Percentiles rank a stretch among this genome's conserved stretches.
These are phyloP conservation scores for Rhizopus arrhizus DNA, from an alignment of 371 early-diverging fungal species.

Conservation along the genomic window DNA sequence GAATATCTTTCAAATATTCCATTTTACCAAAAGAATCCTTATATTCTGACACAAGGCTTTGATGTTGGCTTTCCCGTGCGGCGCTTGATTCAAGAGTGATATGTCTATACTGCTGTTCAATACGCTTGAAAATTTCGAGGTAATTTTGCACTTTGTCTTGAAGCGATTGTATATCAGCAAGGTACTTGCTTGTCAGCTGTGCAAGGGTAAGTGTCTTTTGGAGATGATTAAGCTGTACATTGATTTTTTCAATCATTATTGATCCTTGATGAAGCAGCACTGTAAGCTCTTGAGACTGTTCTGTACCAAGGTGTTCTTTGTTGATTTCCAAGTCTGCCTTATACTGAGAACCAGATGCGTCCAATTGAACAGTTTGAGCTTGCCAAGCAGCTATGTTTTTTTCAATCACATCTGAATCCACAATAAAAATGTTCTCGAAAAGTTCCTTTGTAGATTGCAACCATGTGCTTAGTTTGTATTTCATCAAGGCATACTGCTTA, in stretches of 20 bases:
- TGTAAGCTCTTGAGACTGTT: neutral
- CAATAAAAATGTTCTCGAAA: neutral
- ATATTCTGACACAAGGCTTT: slow-evolving; percentile 15
- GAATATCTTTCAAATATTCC: slow-evolving; percentile 22
- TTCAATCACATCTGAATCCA: neutral
- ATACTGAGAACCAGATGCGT: neutral
- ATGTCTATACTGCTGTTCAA: slow-evolving; percentile 8
- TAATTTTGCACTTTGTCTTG: slow-evolving; percentile 8
- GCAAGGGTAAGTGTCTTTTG: slow-evolving; percentile 19
- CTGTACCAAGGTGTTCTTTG: slow-evolving; percentile 1
- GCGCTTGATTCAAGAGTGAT: slow-evolving; percentile 1
- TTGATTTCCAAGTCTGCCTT: slow-evolving; percentile 14
- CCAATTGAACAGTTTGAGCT: neutral
- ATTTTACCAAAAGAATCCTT: slow-evolving; percentile 17
- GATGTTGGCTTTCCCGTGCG: slow-evolving; percentile 15
- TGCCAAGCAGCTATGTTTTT: slow-evolving; percentile 1
- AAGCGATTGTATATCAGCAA: slow-evolving; percentile 15
- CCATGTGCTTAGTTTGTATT: neutral
- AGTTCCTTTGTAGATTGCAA: neutral
- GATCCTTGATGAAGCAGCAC: slow-evolving; percentile 3
- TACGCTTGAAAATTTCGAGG: neutral
- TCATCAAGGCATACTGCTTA: neutral
- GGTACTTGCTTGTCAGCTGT: slow-evolving; percentile 24
- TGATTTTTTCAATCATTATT: neutral
- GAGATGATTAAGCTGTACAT: slow-evolving; percentile 5